Evolutionary conservation across 305 asterid species (phyloP).

Genomic region (Vinca major): DNA sequence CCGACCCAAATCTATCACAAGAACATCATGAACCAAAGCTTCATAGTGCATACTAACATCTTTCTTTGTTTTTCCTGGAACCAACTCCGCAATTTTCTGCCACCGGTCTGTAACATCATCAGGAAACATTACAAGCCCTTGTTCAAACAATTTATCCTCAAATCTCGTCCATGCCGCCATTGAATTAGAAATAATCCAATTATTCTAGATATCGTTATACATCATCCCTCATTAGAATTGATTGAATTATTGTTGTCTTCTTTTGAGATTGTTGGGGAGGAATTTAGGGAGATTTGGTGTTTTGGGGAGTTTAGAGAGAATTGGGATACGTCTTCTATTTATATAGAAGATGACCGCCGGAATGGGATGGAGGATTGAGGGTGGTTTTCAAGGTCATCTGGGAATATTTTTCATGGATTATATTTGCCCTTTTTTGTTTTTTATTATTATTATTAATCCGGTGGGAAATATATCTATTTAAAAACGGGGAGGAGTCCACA

Average conservation of each 20-base stretch:
- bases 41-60: conserved; percentile 58
- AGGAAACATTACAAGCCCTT: conserved; percentile 42
- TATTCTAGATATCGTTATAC: conserved; percentile 17
- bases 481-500: no score
- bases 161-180: conserved; percentile 37
- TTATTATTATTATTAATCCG: no score
- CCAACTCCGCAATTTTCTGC: conserved; percentile 40
- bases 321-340: background rate
- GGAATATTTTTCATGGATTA: background rate
- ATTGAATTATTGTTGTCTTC: no score
- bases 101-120: conserved; percentile 56
- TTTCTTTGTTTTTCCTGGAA: conserved; percentile 42
- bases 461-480: no score
- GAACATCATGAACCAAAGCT: conserved; percentile 42
- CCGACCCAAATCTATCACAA: conserved; percentile 57
- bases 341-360: background rate
- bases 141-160: conserved; percentile 66
- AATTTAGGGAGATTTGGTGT: background rate
- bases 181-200: conserved; percentile 18
- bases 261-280: background rate
- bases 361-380: background rate
- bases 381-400: background rate
- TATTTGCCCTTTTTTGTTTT: background rate
- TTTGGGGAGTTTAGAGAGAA: background rate
- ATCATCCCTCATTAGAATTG: conserved; percentile 12